Evolutionary conservation across 352 stramenopile genomes (phyloP), one percentile per base, ranked within the genome.

Genomic region (Thraustochytrium sp.): DNA sequence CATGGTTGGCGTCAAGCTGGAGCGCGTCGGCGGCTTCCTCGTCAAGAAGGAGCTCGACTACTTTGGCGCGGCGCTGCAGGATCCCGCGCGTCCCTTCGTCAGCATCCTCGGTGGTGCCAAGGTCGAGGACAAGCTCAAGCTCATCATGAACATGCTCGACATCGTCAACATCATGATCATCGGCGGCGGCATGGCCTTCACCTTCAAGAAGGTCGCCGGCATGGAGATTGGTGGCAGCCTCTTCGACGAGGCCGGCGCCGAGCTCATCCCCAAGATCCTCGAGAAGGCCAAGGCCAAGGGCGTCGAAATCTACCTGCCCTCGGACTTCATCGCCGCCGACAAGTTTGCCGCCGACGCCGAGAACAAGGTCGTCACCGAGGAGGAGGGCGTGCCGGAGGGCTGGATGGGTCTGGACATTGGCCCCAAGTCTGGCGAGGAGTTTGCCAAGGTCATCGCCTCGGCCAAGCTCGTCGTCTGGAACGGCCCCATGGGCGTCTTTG

Each of bases 21-120:
- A 93, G 11, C 90, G 94, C 49, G 89, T 94, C 62, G 61, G 88
- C 48, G 97, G 97, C 65, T 98, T 99, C 87, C 87, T 99, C 42
- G 88, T 99, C 38, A 95, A 99, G 88, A 99, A 99, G 92, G 97
- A 99, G 89, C 90, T 99, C 3, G 93, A 99, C 88, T 99, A 99
- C 90, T 97, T 99, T 74, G 93, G 97, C 88, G 97, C 97, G 84
- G 97, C 97, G n/a, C 91, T 99, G n/a, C 93, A 98, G 64, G 88
- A 94, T 21, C 96, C 97, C 2, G 95, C 98, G 80, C 92, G 94
- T 46, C 97, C 97, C 46, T 97, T 99, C 84, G 91, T 96, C 76
- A 97, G 97, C 36, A 99, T 99, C 86, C 92, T 99, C 62, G 97
- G 97, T 82, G 97, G 97, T 72, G 96, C 97, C 84, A 99, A 99